A percentile compares a stretch with the other conserved stretches of the same genome.
Conservation (phyloP, 345 rosid species). For the Adansonia digitata region DNA sequence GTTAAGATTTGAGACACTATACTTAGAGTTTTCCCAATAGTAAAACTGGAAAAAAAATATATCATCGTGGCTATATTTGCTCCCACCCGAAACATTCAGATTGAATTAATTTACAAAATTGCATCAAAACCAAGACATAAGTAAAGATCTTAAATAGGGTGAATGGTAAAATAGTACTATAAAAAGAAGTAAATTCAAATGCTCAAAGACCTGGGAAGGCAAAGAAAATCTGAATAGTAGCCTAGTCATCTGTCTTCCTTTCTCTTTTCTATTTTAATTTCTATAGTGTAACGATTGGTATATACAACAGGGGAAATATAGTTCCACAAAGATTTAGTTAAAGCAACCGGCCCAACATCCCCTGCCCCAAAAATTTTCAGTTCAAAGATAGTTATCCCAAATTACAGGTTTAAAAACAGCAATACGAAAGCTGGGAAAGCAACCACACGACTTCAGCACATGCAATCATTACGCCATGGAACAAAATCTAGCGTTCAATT, state of each 20-base stretch:
- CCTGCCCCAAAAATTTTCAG: not conserved
- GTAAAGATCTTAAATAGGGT: not conserved
- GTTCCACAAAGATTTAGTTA: not conserved
- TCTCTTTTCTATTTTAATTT: not conserved
- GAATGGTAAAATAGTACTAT: not conserved
- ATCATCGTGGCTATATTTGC: not conserved
- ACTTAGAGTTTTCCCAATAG: not conserved
- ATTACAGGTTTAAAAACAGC: conserved; percentile 1
- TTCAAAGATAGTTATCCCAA: not conserved
- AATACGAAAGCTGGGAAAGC: not conserved
- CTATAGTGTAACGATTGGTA: not conserved
- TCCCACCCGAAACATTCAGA: not conserved
- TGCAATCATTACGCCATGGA: not conserved
- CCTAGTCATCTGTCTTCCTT: not conserved
- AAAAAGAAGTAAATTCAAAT: not conserved
- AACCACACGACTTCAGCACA: not conserved
- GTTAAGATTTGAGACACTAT: not conserved
- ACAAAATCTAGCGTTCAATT: not conserved
- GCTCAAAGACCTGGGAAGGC: not conserved
- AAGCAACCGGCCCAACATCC: not conserved
- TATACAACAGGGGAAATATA: not conserved
- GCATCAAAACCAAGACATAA: not conserved
- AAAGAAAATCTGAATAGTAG: not conserved
- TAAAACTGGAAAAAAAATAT: no score
- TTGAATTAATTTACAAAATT: not conserved